Conservation (phyloP, 768 basidiomycete genomes). For the Collybia mongolica region DNA sequence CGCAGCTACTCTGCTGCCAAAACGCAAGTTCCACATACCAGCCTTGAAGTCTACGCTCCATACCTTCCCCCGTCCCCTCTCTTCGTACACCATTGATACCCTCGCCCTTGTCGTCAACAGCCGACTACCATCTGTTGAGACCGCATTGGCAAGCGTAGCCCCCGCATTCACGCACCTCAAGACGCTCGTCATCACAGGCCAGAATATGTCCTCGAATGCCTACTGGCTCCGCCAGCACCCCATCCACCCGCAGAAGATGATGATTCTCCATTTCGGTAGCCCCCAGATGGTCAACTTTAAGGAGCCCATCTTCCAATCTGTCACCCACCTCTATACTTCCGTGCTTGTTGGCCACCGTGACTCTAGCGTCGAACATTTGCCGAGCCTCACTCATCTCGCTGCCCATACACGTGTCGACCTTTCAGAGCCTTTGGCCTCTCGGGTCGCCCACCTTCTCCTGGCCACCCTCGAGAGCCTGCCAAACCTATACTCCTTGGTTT, state of each 20-base stretch:
- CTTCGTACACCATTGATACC: constrained; percentile 28
- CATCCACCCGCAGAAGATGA: constrained; percentile 25
- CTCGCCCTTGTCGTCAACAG: constrained; percentile 30
- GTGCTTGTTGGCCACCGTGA: constrained; percentile 26
- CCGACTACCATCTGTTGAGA: constrained; percentile 30
- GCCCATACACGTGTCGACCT: constrained; percentile 26
- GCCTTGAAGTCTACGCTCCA: constrained; percentile 24
- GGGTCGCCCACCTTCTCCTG: background rate
- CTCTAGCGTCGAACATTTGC: constrained; percentile 29
- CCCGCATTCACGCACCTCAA: constrained; percentile 27
- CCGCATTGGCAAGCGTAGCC: constrained; percentile 27
- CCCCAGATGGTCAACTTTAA: constrained; percentile 31
- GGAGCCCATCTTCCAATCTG: constrained; percentile 30
- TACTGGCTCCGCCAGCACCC: constrained; percentile 33
- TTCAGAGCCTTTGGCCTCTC: background rate
- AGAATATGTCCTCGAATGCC: constrained; percentile 30
- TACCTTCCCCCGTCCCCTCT: constrained; percentile 25
- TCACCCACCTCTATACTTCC: constrained; percentile 34
- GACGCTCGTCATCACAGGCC: constrained; percentile 31
- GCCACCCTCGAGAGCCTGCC: background rate
- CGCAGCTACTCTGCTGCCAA: constrained; percentile 28
- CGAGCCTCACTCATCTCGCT: constrained; percentile 31
- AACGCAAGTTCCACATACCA: constrained; percentile 23
- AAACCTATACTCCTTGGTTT: constrained; percentile 6
- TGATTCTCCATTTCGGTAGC: constrained; percentile 32